Percentiles rank a stretch among this genome's conserved stretches.
Evolutionary conservation across 2,329 filamentous ascomycete species (phyloP).

Genomic region (Cytospora chrysosperma): DNA sequence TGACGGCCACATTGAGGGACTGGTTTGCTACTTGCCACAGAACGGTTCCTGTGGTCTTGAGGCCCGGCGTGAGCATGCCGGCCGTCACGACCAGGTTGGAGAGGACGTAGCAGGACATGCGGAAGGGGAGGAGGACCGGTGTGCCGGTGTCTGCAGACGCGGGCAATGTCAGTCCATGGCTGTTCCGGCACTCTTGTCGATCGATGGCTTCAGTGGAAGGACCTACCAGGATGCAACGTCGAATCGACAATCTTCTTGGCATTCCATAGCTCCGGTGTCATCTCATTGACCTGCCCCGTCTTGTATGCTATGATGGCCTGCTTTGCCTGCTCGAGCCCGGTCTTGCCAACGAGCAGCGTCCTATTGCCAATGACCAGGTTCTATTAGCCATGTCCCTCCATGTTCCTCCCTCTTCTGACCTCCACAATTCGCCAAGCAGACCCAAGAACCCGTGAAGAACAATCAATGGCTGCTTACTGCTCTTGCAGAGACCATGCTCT

Average conservation of each 20-base stretch:
- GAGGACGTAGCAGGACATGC: conserved; percentile 94
- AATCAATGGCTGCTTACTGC: conserved; percentile 25
- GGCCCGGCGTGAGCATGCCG: conserved; percentile 91
- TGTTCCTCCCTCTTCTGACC: background rate
- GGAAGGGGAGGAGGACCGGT: conserved; percentile 89
- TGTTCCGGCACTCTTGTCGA: background rate
- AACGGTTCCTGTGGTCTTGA: conserved; percentile 79
- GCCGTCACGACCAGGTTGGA: conserved; percentile 93
- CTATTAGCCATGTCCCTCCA: background rate
- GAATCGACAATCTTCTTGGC: conserved; percentile 98
- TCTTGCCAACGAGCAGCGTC: conserved; percentile 76
- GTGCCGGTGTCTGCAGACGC: conserved; percentile 74
- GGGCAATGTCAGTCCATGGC: conserved; percentile 16
- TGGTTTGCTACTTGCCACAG: conserved; percentile 97
- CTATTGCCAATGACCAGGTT: conserved; percentile 45
- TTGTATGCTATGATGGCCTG: conserved; percentile 80
- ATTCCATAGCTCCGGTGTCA: conserved; percentile 89
- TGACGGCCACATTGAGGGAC: conserved; percentile 97
- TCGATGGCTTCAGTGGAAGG: background rate
- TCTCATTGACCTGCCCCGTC: conserved; percentile 71
- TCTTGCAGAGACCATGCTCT: conserved; percentile 19
- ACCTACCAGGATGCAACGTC: conserved; percentile 86
- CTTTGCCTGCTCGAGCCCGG: conserved; percentile 85
- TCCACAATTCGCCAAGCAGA: background rate
- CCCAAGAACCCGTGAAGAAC: background rate